Conservation (phyloP, 1,139 yeast species). For the Yamadazyma siamensis region DNA sequence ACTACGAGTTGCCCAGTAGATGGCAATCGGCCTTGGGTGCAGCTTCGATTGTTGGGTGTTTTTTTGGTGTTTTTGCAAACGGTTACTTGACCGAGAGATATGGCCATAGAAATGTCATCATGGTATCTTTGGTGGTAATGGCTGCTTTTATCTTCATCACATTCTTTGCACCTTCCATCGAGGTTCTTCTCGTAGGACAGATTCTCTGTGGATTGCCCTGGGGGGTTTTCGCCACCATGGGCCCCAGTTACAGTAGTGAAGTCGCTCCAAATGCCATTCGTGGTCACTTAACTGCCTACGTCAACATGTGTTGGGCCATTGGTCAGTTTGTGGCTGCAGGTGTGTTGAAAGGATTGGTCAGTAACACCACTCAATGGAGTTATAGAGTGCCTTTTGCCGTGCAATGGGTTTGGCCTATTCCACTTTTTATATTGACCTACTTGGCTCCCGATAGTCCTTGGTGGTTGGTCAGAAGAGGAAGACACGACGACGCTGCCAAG, state of each 20-base stretch:
- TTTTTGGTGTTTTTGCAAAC: constrained; percentile 20
- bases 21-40: constrained; percentile 23
- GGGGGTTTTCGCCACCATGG: constrained; percentile 26
- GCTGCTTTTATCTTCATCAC: constrained; percentile 20
- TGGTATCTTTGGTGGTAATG: constrained; percentile 20
- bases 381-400: constrained; percentile 24
- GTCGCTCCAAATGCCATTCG: constrained; percentile 20
- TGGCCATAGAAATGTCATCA: constrained; percentile 22
- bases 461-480: constrained; percentile 24
- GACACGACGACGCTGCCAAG: constrained; percentile 19
- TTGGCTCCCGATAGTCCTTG: constrained; percentile 27
- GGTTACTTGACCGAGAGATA: constrained; percentile 21
- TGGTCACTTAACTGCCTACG: constrained; percentile 25
- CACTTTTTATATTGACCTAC: constrained; percentile 19
- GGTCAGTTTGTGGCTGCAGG: constrained; percentile 30
- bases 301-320: constrained; percentile 29
- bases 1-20: constrained; percentile 17
- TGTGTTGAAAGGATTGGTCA: constrained; percentile 20
- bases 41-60: constrained; percentile 19
- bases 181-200: constrained; percentile 20
- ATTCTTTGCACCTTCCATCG: constrained; percentile 19
- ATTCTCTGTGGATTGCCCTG: constrained; percentile 23
- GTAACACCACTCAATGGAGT: constrained; percentile 19
- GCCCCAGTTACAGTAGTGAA: constrained; percentile 23
- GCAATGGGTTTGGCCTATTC: constrained; percentile 27